Conservation (phyloP, 2,329 filamentous ascomycete species). For the Cordyceps tenuipes region DNA sequence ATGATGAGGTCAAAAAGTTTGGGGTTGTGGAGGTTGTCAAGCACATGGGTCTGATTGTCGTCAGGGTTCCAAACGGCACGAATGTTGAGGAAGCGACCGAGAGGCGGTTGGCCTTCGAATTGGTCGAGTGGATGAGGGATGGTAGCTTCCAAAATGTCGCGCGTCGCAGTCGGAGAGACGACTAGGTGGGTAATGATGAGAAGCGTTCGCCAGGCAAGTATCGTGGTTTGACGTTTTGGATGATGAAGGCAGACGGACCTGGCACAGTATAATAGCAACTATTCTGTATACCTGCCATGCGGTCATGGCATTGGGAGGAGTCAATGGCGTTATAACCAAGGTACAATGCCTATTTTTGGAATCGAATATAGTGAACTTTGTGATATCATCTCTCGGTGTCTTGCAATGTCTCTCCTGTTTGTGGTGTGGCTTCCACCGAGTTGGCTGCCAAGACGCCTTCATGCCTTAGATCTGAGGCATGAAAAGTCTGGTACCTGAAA, state of each 20-base stretch:
- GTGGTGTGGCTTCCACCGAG: background rate
- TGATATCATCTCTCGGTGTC: background rate
- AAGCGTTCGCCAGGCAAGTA: background rate
- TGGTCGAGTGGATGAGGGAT: slow-evolving; percentile 67
- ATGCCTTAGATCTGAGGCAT: slow-evolving; percentile 6
- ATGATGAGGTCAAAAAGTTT: slow-evolving; percentile 26
- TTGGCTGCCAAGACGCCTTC: background rate
- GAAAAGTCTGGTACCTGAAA: background rate
- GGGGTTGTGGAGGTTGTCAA: slow-evolving; percentile 49
- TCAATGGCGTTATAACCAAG: background rate
- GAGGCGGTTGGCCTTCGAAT: slow-evolving; percentile 74
- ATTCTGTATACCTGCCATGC: background rate
- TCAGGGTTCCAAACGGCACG: slow-evolving; percentile 37
- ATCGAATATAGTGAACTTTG: background rate
- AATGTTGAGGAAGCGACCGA: slow-evolving; percentile 60
- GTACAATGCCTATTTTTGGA: background rate
- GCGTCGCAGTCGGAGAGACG: slow-evolving; percentile 16
- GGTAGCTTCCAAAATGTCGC: slow-evolving; percentile 31
- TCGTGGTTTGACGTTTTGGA: background rate
- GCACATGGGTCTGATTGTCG: slow-evolving; percentile 45
- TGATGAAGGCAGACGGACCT: background rate
- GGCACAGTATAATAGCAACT: background rate
- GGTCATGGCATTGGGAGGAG: background rate
- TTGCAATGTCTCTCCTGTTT: background rate
- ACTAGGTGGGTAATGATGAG: slow-evolving; percentile 5